A percentile compares a stretch with the other conserved stretches of the same genome.
phyloP scores from a whole-genome alignment of 2,329 filamentous ascomycete species.

The Dryadomyces sulphureus region DNA sequence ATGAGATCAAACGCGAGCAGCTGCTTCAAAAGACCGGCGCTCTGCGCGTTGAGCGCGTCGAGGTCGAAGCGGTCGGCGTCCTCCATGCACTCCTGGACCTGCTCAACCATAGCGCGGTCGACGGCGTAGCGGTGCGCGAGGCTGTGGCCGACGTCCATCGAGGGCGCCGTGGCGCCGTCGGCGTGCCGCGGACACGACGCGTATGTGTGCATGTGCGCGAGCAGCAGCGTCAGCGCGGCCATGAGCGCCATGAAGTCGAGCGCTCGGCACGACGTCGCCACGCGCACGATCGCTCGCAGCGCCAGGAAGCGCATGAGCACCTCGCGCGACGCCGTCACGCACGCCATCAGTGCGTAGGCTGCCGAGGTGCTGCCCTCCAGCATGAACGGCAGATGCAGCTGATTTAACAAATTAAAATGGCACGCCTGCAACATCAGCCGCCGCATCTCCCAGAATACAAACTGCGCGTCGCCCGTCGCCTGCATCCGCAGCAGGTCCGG shows the following conservation, averaged over 20 bases:
- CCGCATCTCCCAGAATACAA: constrained; percentile 15
- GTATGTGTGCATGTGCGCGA: constrained; percentile 21
- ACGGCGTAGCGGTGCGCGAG: constrained; percentile 23
- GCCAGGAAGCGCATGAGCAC: constrained; percentile 22
- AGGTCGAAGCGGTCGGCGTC: constrained; percentile 9
- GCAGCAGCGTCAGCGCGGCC: constrained; percentile 21
- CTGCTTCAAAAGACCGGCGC: constrained; percentile 18
- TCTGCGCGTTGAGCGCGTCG: constrained; percentile 16
- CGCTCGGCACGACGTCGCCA: constrained; percentile 22
- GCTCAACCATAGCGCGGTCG: constrained; percentile 26
- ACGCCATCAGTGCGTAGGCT: constrained; percentile 22
- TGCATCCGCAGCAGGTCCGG: constrained; percentile 6
- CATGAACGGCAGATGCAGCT: constrained; percentile 29
- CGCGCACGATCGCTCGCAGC: constrained; percentile 18
- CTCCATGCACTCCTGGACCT: constrained; percentile 18
- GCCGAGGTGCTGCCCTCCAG: constrained; percentile 16
- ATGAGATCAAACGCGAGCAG: constrained; percentile 24
- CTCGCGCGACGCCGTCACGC: constrained; percentile 25
- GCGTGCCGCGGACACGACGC: not conserved
- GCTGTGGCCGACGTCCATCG: not conserved
- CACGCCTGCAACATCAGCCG: constrained; percentile 24
- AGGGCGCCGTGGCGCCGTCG: too few relatives aligned
- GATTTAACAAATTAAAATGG: constrained; percentile 25
- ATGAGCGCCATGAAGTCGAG: constrained; percentile 25
- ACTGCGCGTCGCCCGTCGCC: not conserved